These are phyloP conservation scores for Aspergillus arachidicola DNA, from an alignment of 2,329 filamentous ascomycete species.

Conservation along the genomic window DNA sequence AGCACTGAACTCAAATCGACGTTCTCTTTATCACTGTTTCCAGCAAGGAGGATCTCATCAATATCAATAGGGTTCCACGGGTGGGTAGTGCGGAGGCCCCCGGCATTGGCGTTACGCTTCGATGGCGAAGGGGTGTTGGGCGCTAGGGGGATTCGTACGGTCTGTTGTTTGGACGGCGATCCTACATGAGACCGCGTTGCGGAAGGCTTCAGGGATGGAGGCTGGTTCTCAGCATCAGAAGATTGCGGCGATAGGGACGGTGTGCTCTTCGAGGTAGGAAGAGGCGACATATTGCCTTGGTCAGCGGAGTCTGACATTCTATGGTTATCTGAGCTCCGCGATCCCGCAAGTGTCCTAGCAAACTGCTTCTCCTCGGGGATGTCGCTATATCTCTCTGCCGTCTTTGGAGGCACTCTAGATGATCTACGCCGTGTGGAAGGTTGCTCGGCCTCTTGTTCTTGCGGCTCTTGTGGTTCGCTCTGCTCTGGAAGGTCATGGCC, in stretches of 20 bases:
- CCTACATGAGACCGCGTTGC: slow-evolving; percentile 44
- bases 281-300: slow-evolving; percentile 28
- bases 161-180: slow-evolving; percentile 39
- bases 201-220: slow-evolving; percentile 67
- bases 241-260: slow-evolving; percentile 73
- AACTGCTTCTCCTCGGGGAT: slow-evolving; percentile 40
- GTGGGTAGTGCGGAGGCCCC: slow-evolving; percentile 57
- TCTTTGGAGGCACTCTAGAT: slow-evolving; percentile 38
- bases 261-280: slow-evolving; percentile 45
- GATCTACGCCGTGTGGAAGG: slow-evolving; percentile 24
- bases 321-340: slow-evolving; percentile 22
- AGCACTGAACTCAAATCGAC: slow-evolving; percentile 52
- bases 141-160: slow-evolving; percentile 45
- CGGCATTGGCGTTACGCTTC: slow-evolving; percentile 56
- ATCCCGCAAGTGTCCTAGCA: slow-evolving; percentile 32
- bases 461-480: slow-evolving; percentile 21
- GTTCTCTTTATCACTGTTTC: slow-evolving; percentile 51
- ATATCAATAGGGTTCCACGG: slow-evolving; percentile 77
- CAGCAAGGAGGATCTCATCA: slow-evolving; percentile 60
- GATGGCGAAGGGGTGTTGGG: slow-evolving; percentile 60
- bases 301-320: slow-evolving; percentile 13
- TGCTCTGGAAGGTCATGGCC: slow-evolving; percentile 17
- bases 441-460: slow-evolving; percentile 19
- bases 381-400: slow-evolving; percentile 40
- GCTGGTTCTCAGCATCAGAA: slow-evolving; percentile 78